Conservation (phyloP, 2,329 filamentous ascomycete genomes). For the Xylariaceae sp. region DNA sequence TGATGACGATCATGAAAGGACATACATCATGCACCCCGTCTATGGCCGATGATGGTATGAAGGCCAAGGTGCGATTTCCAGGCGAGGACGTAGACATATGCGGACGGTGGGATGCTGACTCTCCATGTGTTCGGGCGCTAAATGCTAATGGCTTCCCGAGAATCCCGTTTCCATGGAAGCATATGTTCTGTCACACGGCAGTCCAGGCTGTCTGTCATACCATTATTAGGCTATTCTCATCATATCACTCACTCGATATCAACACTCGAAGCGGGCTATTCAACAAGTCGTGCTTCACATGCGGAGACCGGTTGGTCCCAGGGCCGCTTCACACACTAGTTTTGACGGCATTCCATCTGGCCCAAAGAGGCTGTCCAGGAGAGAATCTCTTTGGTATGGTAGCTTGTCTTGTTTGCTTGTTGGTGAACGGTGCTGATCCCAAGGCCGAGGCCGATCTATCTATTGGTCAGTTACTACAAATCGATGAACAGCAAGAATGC, state of each 20-base stretch:
- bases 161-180: conserved; percentile 38
- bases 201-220: conserved; percentile 35
- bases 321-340: conserved; percentile 36
- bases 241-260: conserved; percentile 4
- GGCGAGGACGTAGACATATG: conserved; percentile 40
- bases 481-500: not conserved
- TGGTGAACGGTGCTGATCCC: conserved; percentile 25
- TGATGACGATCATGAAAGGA: conserved; percentile 34
- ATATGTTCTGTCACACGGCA: conserved; percentile 42
- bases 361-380: conserved; percentile 26
- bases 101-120: conserved; percentile 40
- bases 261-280: conserved; percentile 18
- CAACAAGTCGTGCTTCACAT: conserved; percentile 23
- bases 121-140: conserved; percentile 30
- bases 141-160: conserved; percentile 23
- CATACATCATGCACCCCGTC: conserved; percentile 30
- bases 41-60: conserved; percentile 27
- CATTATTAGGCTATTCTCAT: conserved; percentile 24
- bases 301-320: conserved; percentile 30
- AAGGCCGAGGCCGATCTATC: not conserved
- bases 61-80: conserved; percentile 24
- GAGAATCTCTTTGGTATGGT: conserved; percentile 39
- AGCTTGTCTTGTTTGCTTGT: conserved; percentile 32
- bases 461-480: not conserved
- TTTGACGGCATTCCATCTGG: conserved; percentile 32